These are phyloP conservation scores for Prunus davidiana DNA, from an alignment of 306 rosid species.

Conservation along the genomic window DNA sequence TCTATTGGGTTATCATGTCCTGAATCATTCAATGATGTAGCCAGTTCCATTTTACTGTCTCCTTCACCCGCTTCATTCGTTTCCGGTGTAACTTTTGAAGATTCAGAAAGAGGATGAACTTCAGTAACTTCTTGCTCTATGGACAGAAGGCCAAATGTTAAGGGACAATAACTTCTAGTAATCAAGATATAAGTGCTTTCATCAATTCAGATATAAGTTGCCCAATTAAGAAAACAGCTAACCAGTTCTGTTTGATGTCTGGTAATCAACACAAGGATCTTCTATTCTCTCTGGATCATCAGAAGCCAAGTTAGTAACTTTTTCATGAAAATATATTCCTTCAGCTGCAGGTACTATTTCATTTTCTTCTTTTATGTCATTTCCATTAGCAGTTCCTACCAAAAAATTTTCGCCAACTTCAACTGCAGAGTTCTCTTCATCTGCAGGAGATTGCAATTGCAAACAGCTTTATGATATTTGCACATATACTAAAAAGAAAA, in stretches of 20 bases:
- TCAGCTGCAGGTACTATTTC: slow-evolving; percentile 29
- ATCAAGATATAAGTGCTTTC: not conserved
- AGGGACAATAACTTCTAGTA: not conserved
- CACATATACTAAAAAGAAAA: not conserved
- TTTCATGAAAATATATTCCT: slow-evolving; percentile 23
- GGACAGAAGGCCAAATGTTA: slow-evolving; percentile 7
- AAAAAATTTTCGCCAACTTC: slow-evolving; percentile 29
- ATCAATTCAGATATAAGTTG: not conserved
- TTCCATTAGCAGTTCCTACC: slow-evolving; percentile 25
- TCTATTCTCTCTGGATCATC: slow-evolving; percentile 18
- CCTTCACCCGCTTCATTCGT: slow-evolving; percentile 24
- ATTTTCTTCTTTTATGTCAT: slow-evolving; percentile 28
- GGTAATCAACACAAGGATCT: slow-evolving; percentile 5
- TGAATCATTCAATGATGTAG: slow-evolving; percentile 11
- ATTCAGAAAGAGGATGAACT: slow-evolving; percentile 23
- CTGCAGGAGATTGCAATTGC: not conserved
- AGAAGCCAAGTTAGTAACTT: slow-evolving; percentile 23
- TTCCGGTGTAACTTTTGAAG: slow-evolving; percentile 20
- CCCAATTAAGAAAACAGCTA: not conserved
- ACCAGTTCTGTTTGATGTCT: slow-evolving; percentile 28
- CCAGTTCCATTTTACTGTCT: slow-evolving; percentile 22
- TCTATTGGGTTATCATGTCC: slow-evolving; percentile 26
- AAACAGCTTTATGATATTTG: not conserved
- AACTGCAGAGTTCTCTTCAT: slow-evolving; percentile 10
- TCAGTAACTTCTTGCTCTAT: slow-evolving; percentile 37